A percentile compares a stretch with the other conserved stretches of the same genome.
Conservation (phyloP, 2,329 filamentous ascomycete species). For the Raffaelea ambrosiae region DNA sequence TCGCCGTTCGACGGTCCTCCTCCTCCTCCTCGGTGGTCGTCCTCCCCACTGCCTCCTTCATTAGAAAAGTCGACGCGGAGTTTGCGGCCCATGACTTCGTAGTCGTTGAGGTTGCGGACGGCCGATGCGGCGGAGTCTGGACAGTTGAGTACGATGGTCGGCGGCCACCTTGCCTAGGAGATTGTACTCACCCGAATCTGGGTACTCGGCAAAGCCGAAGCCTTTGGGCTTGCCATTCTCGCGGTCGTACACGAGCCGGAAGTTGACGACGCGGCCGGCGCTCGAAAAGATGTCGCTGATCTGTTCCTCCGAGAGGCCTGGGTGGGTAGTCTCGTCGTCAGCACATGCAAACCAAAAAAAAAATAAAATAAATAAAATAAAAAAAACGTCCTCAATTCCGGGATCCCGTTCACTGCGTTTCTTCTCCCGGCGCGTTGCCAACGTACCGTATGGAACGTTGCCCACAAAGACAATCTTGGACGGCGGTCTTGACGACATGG, state of each 20-base stretch:
- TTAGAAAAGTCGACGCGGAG: slow-evolving; percentile 94
- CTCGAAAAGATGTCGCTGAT: slow-evolving; percentile 90
- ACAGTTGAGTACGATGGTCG: too few relatives aligned
- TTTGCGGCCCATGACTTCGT: slow-evolving; percentile 91
- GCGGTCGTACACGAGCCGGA: slow-evolving; percentile 89
- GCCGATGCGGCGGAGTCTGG: slow-evolving; percentile 77
- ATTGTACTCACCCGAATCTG: slow-evolving; percentile 61
- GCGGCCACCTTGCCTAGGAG: too few relatives aligned
- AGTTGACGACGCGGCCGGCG: slow-evolving; percentile 83
- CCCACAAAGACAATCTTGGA: slow-evolving; percentile 78
- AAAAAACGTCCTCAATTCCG: not conserved
- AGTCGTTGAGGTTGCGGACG: slow-evolving; percentile 89
- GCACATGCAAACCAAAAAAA: too few relatives aligned
- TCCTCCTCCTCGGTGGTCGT: too few relatives aligned
- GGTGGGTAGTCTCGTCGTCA: slow-evolving; percentile 2
- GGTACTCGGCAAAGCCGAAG: slow-evolving; percentile 94
- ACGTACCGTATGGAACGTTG: slow-evolving; percentile 73
- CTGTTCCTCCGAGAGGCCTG: slow-evolving; percentile 91
- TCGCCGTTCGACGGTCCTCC: not conserved
- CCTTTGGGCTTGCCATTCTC: slow-evolving; percentile 93
- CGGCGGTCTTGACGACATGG: slow-evolving; percentile 64
- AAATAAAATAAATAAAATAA: not conserved
- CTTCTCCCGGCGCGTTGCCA: too few relatives aligned
- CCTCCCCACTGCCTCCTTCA: slow-evolving; percentile 59
- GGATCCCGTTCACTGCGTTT: too few relatives aligned